Base-by-base conservation (phyloP, 306 rosid genomes). In the Ceratonia siliqua region DNA sequence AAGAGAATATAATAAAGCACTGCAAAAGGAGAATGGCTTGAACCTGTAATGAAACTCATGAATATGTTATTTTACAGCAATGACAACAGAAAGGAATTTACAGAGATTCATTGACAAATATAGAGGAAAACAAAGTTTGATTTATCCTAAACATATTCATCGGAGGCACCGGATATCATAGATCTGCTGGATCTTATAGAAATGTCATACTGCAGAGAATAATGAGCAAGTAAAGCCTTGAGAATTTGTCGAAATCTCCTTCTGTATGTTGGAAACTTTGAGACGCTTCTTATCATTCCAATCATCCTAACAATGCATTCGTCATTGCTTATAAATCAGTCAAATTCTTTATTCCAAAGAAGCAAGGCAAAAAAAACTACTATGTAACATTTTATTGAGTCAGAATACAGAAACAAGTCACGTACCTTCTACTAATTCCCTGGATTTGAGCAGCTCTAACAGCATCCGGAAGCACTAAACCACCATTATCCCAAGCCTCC, bases 401-500 rank as follows among this genome's bases (percentile, higher is more conserved):
- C 4, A 62, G 22, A 73, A 20, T 35, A 21, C 36, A 50, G 24
- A 59, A 20, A 14, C 25, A 42, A 53, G 41, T 30, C 41, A 67
- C 57, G 1, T 79, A 90, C 97, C 96, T 88, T 87, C 97, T 86
- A 24, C 89, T 85, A 41, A 92, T 84, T 56, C 94, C 97, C 78
- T 90, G 87, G 8, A 92, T 87, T 74, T 92, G 97, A 81, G 97
- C 97, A 74, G 88, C 89, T 83, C 92, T 87, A 50, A 90, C 68
- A 70, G 84, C 79, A 70, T 87, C 91, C 77, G 75, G 75, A 49
- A 91, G 80, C 61, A 73, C 57, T 22, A 67, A 74, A 36, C 82
- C 36, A 22, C 91, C 90, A 30, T 85, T 90, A 61, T 88, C 85
- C 90, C 94, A 92, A 53, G 83, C 84, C 25, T 84, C 84, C 41